phyloP scores from a whole-genome alignment of 108 stramenopile genomes.

The Cafeteria roenbergensis region DNA sequence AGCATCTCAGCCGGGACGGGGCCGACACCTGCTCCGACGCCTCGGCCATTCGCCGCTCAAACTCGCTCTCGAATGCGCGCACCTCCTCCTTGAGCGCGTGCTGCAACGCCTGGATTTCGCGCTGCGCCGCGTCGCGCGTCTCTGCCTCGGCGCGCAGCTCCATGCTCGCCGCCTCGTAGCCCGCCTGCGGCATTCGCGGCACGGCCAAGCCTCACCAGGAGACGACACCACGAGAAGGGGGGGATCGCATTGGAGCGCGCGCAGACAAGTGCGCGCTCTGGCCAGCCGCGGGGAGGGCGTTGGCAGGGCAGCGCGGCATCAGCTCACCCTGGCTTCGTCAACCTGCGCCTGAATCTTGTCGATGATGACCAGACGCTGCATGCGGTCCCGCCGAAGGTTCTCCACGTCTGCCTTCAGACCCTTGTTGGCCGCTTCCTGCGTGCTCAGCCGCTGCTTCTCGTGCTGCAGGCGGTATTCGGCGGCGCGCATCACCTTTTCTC shows the following conservation, averaged over 20 bases:
- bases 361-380: slow-evolving; percentile 63
- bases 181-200: slow-evolving; percentile 63
- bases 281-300: no score
- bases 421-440: slow-evolving; percentile 58
- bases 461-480: slow-evolving; percentile 62
- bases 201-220: slow-evolving; percentile 59
- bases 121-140: neutral
- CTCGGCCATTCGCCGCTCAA: neutral
- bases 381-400: slow-evolving; percentile 58
- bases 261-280: no score
- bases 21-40: slow-evolving; percentile 43
- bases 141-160: slow-evolving; percentile 36
- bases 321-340: slow-evolving; percentile 55
- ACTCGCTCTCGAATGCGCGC: neutral
- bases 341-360: slow-evolving; percentile 51
- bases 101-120: neutral
- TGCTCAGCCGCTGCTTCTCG: slow-evolving; percentile 62
- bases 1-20: slow-evolving; percentile 47
- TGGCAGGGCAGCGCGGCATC: no score
- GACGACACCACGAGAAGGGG: slow-evolving; percentile 57
- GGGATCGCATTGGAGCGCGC: slow-evolving; percentile 67
- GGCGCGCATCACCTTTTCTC: neutral
- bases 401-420: slow-evolving; percentile 59
- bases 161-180: neutral
- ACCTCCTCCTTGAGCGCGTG: neutral